Evolutionary conservation across 164 flowering plant species (phyloP).

Genomic region (Chimonanthus salicifolius): DNA sequence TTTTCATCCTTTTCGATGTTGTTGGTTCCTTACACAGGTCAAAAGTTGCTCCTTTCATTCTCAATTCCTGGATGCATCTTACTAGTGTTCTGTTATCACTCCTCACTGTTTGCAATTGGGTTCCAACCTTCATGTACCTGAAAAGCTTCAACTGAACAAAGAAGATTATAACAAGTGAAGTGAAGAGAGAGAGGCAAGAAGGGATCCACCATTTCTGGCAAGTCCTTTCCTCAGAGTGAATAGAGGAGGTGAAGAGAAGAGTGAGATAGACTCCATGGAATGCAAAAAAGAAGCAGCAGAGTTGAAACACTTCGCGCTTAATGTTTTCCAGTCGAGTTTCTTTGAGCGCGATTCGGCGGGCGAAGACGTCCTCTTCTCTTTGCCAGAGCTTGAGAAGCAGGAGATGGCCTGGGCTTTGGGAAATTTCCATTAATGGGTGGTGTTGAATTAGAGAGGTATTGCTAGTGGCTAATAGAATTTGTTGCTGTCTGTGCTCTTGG

Average conservation of each 20-base stretch:
- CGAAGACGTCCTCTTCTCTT: conserved; percentile 66
- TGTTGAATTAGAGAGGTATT: conserved; percentile 35
- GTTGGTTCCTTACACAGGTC: conserved; percentile 71
- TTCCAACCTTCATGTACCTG: conserved; percentile 57
- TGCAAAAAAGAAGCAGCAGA: conserved; percentile 59
- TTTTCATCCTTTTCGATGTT: conserved; percentile 60
- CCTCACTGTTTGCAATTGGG: conserved; percentile 53
- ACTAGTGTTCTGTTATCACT: conserved; percentile 50
- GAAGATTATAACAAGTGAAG: conserved; percentile 44
- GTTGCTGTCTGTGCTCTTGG: conserved; percentile 28
- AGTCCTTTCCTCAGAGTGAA: conserved; percentile 10
- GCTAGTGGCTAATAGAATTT: conserved; percentile 15
- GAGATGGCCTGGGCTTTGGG: conserved; percentile 85
- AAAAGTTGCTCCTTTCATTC: conserved; percentile 95
- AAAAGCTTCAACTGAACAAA: conserved; percentile 62
- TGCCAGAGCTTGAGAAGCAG: conserved; percentile 91
- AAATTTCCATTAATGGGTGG: conserved; percentile 87
- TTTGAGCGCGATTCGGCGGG: conserved; percentile 36
- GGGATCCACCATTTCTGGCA: conserved; percentile 80
- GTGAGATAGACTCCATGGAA: conserved; percentile 63
- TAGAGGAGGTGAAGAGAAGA: conserved; percentile 50
- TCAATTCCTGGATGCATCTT: conserved; percentile 69
- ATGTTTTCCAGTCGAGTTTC: conserved; percentile 55
- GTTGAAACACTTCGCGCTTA: conserved; percentile 54
- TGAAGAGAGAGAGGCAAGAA: conserved; percentile 30